Evolutionary conservation across 805 yeast genomes (phyloP), one percentile per base, ranked within the genome.

Genomic region (Lipomyces chichibuensis): DNA sequence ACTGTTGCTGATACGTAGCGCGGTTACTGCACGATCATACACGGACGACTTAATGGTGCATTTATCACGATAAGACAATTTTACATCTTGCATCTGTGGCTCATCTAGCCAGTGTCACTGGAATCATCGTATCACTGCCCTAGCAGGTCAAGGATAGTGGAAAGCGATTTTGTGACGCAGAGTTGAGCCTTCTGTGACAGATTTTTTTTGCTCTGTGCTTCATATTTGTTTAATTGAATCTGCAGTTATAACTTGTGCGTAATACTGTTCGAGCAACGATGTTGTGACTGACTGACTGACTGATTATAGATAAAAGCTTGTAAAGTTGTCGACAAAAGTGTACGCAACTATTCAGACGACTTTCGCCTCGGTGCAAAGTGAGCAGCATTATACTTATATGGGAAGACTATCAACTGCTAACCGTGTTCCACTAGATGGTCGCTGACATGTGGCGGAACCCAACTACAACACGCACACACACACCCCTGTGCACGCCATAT

Each of bases 381-480:
- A 43, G 49, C n/a, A 43, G 49, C 1, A 17, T n/a, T 43, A n/a
- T 43, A 43, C 9, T n/a, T n/a, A 23, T 17, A 43, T n/a, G 20
- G 20, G 49, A n/a, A 43, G 23, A 43, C 49, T 17, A n/a, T 43
- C 23, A 43, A 17, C 9, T 17, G 9, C 23, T 43, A 2, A 43
- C 25, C 20, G 4, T 29, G 32, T 17, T 23, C 14, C 9, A 17
- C 20, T 43, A 11, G 8, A 52, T 52, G 55, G n/a, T 25, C 55
- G 55, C 7, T 52, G 55, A 52, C 55, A 61, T 69, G 62, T 69
- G 71, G 71, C 67, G 71, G n/a, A 62, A 57, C 25, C 71, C 66
- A n/a, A 66, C 67, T 20, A 59, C 69, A 17, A 66, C 71, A 7
- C 9, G 57, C 20, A 17, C 67, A 8, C 66, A 39, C 29, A 11